Conservation (phyloP, 331 rosid genomes). For the Quercus tomentella region DNA sequence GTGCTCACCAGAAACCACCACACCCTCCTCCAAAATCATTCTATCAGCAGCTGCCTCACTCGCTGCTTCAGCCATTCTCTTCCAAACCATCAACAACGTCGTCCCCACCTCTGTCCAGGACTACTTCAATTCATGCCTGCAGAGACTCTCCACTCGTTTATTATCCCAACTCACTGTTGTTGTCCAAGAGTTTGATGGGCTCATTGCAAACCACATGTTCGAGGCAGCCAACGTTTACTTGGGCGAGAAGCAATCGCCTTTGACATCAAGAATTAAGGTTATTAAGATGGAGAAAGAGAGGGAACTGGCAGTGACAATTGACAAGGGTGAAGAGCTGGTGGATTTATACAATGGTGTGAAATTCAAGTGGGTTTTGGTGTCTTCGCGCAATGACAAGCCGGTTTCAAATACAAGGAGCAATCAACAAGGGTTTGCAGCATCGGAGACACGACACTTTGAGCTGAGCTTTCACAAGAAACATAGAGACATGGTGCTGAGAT, state of each 20-base stretch:
- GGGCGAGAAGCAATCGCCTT: slow-evolving; percentile 26
- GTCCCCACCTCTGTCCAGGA: slow-evolving; percentile 28
- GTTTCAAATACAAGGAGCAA: background rate
- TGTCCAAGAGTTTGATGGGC: slow-evolving; percentile 47
- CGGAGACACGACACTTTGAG: slow-evolving; percentile 41
- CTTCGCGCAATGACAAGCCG: slow-evolving; percentile 14
- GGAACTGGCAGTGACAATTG: slow-evolving; percentile 27
- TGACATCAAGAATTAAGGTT: slow-evolving; percentile 29
- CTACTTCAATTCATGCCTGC: slow-evolving; percentile 22
- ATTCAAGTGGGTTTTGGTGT: slow-evolving; percentile 46
- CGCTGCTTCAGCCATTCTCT: slow-evolving; percentile 36
- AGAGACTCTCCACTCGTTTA: slow-evolving; percentile 13
- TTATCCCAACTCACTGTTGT: slow-evolving; percentile 39
- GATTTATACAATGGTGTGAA: slow-evolving; percentile 39
- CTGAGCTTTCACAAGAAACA: slow-evolving; percentile 43
- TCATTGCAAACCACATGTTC: slow-evolving; percentile 43
- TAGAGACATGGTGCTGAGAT: slow-evolving; percentile 32
- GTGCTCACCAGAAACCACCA: slow-evolving; percentile 17
- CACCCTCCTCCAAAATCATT: slow-evolving; percentile 22
- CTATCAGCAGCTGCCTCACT: slow-evolving; percentile 40
- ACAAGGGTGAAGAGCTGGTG: slow-evolving; percentile 32
- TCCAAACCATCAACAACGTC: slow-evolving; percentile 33
- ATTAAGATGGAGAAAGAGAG: slow-evolving; percentile 37
- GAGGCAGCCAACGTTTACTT: slow-evolving; percentile 43
- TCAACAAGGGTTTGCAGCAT: background rate